These are phyloP conservation scores for Chalciporus piperatus DNA, from an alignment of 768 basidiomycete species.

Conservation along the genomic window DNA sequence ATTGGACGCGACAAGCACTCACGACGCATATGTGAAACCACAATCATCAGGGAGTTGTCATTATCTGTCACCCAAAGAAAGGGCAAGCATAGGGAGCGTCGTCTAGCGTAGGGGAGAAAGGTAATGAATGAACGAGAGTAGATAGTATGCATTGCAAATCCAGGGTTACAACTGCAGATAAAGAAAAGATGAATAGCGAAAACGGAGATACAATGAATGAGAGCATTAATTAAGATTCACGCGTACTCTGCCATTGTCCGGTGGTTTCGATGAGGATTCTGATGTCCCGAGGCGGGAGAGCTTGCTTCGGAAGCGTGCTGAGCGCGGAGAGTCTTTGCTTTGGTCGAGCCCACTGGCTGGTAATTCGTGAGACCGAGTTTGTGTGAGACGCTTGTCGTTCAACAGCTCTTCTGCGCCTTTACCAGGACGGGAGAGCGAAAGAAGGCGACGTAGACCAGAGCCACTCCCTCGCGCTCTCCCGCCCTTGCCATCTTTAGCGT, in stretches of 20 bases:
- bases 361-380: slow-evolving; percentile 27
- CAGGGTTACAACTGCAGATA: slow-evolving; percentile 25
- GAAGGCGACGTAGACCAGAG: slow-evolving; percentile 31
- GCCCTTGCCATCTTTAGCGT: slow-evolving; percentile 46
- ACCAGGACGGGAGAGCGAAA: slow-evolving; percentile 31
- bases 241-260: slow-evolving; percentile 34
- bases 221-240: slow-evolving; percentile 32
- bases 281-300: slow-evolving; percentile 26
- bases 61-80: slow-evolving; percentile 7
- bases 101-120: slow-evolving; percentile 6
- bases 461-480: slow-evolving; percentile 25
- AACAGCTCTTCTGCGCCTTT: slow-evolving; percentile 30
- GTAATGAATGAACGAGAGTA: slow-evolving; percentile 14
- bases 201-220: slow-evolving; percentile 16
- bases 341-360: slow-evolving; percentile 18
- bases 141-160: slow-evolving; percentile 20
- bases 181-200: slow-evolving; percentile 7
- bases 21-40: background rate
- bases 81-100: slow-evolving; percentile 3
- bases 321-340: slow-evolving; percentile 19
- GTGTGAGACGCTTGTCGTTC: slow-evolving; percentile 23
- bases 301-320: slow-evolving; percentile 29
- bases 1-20: no score
- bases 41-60: background rate
- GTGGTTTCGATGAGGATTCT: slow-evolving; percentile 29